Conservation (phyloP, 2,329 filamentous ascomycete species). For the Lecanicillium sp. region DNA sequence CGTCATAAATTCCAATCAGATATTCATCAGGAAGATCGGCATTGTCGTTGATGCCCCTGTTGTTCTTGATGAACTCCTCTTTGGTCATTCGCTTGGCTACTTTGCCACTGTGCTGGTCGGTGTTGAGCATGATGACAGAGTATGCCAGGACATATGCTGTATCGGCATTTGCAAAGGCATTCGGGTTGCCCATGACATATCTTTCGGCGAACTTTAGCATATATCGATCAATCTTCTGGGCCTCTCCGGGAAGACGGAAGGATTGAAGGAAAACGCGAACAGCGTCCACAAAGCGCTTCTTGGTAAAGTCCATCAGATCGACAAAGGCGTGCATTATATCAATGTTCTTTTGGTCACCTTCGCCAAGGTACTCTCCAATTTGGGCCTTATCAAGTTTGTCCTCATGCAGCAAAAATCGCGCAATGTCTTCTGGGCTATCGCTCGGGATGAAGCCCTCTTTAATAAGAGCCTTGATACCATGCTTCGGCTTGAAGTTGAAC, state of each 20-base stretch:
- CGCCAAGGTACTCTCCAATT: slow-evolving; percentile 89
- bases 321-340: slow-evolving; percentile 99
- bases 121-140: slow-evolving; percentile 94
- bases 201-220: slow-evolving; percentile 98
- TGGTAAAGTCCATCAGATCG: slow-evolving; percentile 87
- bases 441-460: slow-evolving; percentile 82
- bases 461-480: slow-evolving; percentile 77
- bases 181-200: slow-evolving; percentile 90
- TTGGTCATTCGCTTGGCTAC: slow-evolving; percentile 82
- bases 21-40: slow-evolving; percentile 92
- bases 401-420: slow-evolving; percentile 70
- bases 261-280: slow-evolving; percentile 87
- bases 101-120: slow-evolving; percentile 87
- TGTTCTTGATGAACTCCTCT: slow-evolving; percentile 98
- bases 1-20: slow-evolving; percentile 79
- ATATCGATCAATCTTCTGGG: slow-evolving; percentile 98
- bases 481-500: slow-evolving; percentile 98
- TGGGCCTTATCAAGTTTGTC: slow-evolving; percentile 85
- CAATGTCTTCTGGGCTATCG: slow-evolving; percentile 73
- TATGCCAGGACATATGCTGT: slow-evolving; percentile 95
- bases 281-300: slow-evolving; percentile 87
- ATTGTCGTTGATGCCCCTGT: slow-evolving; percentile 94
- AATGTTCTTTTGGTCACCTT: slow-evolving; percentile 88
- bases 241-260: slow-evolving; percentile 90
- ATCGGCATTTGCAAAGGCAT: slow-evolving; percentile 95